Percentiles rank a stretch among this genome's conserved stretches.
These are phyloP conservation scores for Areca catechu DNA, from an alignment of 176 grass and related monocot genomes.

Conservation along the genomic window DNA sequence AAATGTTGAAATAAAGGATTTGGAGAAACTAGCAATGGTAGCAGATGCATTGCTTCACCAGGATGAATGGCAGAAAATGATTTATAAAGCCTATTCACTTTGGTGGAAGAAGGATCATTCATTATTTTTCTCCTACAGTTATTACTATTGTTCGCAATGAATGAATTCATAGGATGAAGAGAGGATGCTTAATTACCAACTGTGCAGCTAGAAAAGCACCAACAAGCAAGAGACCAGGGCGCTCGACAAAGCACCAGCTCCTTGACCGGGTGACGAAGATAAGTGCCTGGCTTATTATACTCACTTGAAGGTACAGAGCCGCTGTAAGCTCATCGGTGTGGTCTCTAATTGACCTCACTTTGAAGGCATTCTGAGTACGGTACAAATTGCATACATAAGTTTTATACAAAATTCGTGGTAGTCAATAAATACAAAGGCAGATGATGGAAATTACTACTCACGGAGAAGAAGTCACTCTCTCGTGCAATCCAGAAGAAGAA, in stretches of 20 bases:
- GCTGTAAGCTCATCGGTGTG: slow-evolving; percentile 40
- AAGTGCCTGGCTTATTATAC: slow-evolving; percentile 73
- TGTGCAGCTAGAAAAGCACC: slow-evolving; percentile 41
- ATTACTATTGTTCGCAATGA: no score
- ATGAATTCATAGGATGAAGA: neutral
- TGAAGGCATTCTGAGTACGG: slow-evolving; percentile 27
- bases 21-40: no score
- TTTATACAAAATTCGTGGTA: no score
- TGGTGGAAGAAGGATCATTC: no score
- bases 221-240: slow-evolving; percentile 43
- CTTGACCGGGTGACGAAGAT: slow-evolving; percentile 60
- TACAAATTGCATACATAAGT: no score
- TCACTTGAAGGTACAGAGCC: slow-evolving; percentile 71
- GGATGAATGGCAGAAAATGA: no score
- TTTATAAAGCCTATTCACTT: no score
- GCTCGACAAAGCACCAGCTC: slow-evolving; percentile 53
- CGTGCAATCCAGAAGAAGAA: slow-evolving; percentile 55
- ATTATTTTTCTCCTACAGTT: no score
- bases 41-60: no score
- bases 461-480: slow-evolving; percentile 57
- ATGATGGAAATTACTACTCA: slow-evolving; percentile 6
- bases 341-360: slow-evolving; percentile 33
- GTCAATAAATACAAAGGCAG: no score
- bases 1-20: no score
- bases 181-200: slow-evolving; percentile 16